These are phyloP conservation scores for Myxozyma nipponensis DNA, from an alignment of 805 yeast species.

Conservation along the genomic window DNA sequence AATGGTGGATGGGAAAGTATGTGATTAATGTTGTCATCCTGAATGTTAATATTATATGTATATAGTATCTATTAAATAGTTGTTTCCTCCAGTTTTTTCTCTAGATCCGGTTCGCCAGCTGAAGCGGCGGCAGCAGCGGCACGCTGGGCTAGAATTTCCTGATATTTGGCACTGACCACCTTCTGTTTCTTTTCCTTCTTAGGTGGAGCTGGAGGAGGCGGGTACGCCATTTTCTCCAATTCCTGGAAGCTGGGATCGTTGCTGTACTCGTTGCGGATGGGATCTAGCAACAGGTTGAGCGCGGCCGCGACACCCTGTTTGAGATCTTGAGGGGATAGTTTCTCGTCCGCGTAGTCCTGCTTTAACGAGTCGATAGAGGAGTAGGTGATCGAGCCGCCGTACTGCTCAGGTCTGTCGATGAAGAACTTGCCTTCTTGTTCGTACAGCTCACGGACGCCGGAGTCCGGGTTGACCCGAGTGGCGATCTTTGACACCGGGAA, in stretches of 20 bases:
- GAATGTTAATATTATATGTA: not conserved
- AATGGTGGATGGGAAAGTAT: conserved; percentile 93
- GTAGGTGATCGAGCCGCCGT: conserved; percentile 88
- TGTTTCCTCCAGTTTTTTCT: conserved; percentile 4
- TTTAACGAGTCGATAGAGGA: conserved; percentile 62
- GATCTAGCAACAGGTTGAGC: conserved; percentile 74
- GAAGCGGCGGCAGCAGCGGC: conserved; percentile 17
- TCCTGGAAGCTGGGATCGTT: conserved; percentile 67
- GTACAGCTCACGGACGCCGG: not conserved
- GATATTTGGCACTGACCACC: conserved; percentile 86
- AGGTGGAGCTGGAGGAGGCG: conserved; percentile 60
- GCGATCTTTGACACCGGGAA: conserved; percentile 77
- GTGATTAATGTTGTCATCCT: no score
- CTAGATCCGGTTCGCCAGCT: conserved; percentile 31
- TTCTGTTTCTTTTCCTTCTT: conserved; percentile 69
- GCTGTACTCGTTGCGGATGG: conserved; percentile 69
- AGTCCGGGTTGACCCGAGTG: conserved; percentile 30
- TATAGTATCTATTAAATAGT: not conserved
- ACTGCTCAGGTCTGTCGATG: conserved; percentile 91
- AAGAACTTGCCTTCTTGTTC: conserved; percentile 56
- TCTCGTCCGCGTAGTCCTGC: conserved; percentile 65
- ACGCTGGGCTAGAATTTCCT: conserved; percentile 43
- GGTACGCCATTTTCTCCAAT: conserved; percentile 77
- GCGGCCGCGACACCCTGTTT: conserved; percentile 87
- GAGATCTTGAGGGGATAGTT: conserved; percentile 87